phyloP scores from a whole-genome alignment of 257 asterid species.

The Gentiana macrophylla region DNA sequence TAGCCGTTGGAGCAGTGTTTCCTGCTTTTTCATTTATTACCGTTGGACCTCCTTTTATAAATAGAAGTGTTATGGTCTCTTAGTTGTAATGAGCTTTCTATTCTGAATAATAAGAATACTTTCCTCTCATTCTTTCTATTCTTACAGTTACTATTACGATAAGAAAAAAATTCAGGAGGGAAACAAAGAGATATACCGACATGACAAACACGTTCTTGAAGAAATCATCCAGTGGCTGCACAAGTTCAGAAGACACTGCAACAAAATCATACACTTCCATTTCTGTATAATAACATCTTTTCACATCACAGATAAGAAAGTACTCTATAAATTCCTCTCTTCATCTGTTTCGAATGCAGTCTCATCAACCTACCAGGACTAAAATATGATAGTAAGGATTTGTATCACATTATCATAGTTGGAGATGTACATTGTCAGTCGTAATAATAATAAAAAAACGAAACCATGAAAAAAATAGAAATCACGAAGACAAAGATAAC shows the following conservation, averaged over 20 bases:
- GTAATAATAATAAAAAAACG: no score
- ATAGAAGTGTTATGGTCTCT: no score
- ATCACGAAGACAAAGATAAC: not conserved
- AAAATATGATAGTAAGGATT: no score
- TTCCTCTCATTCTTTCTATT: no score
- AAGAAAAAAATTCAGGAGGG: not conserved
- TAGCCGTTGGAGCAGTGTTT: no score
- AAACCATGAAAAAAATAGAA: not conserved
- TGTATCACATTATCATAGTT: no score
- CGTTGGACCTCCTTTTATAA: no score
- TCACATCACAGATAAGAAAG: conserved; percentile 27
- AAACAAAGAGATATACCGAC: conserved; percentile 58
- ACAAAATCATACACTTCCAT: conserved; percentile 93
- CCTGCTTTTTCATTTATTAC: no score
- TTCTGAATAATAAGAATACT: no score
- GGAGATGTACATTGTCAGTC: no score
- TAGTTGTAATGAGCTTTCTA: no score
- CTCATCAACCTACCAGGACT: conserved; percentile 65
- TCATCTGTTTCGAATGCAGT: conserved; percentile 64
- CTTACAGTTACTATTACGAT: no score
- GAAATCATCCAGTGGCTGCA: conserved; percentile 81
- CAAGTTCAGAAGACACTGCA: conserved; percentile 47
- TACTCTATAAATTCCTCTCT: conserved; percentile 76
- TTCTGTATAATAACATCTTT: conserved; percentile 23
- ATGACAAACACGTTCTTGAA: conserved; percentile 79